Evolutionary conservation across 257 asterid species (phyloP).

Genomic region (Solanum habrochaites): DNA sequence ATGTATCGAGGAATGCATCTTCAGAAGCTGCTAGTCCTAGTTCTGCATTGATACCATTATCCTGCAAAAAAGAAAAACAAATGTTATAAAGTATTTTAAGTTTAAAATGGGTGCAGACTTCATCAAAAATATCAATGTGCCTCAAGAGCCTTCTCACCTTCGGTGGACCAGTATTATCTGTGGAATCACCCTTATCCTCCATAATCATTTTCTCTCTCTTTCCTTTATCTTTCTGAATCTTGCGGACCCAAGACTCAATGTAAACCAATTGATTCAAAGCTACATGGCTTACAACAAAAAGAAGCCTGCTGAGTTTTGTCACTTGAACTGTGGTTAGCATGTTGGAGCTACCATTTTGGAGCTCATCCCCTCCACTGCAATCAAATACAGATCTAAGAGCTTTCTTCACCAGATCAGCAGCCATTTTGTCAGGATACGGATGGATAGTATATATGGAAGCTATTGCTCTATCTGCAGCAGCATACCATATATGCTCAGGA

Average conservation of each 20-base stretch:
- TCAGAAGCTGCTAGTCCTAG: constrained; percentile 89
- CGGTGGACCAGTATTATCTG: constrained; percentile 24
- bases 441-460: constrained; percentile 67
- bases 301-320: constrained; percentile 54
- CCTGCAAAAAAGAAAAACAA: constrained; percentile 26
- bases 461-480: constrained; percentile 84
- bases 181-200: constrained; percentile 28
- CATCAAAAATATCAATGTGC: constrained; percentile 1
- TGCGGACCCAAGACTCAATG: constrained; percentile 62
- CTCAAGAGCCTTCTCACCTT: constrained; percentile 27
- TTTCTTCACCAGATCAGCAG: constrained; percentile 59
- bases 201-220: constrained; percentile 55
- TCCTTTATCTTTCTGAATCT: constrained; percentile 66
- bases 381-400: constrained; percentile 59
- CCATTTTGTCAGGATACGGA: constrained; percentile 80
- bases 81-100: background rate
- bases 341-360: constrained; percentile 29
- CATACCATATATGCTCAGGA: constrained; percentile 81
- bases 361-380: constrained; percentile 27
- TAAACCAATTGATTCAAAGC: constrained; percentile 89
- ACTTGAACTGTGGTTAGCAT: constrained; percentile 47
- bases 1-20: constrained; percentile 76
- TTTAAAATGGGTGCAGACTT: constrained; percentile 4
- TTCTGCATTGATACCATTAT: constrained; percentile 64
- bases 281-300: constrained; percentile 70